These are phyloP conservation scores for Penicillium sumatraense DNA, from an alignment of 2,329 filamentous ascomycete genomes.

Conservation along the genomic window DNA sequence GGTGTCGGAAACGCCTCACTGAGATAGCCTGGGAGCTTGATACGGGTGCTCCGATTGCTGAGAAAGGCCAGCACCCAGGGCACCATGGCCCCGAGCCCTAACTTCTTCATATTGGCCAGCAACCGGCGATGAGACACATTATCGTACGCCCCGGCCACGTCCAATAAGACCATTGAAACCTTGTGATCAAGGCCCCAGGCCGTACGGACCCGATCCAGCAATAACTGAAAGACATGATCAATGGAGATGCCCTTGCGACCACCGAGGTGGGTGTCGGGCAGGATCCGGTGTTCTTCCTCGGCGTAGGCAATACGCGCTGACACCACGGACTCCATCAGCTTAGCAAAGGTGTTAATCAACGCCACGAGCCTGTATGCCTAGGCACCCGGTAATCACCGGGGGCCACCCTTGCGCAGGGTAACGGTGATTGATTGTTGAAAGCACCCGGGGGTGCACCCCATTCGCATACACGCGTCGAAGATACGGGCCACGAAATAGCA, in stretches of 20 bases:
- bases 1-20: neutral
- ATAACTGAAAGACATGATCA: constrained; percentile 17
- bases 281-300: constrained; percentile 8
- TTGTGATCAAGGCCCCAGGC: constrained; percentile 3
- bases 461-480: neutral
- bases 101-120: neutral
- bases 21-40: constrained; percentile 4
- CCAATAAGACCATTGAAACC: constrained; percentile 12
- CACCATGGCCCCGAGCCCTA: neutral
- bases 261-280: constrained; percentile 9
- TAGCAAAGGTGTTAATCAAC: constrained; percentile 15
- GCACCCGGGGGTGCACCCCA: neutral
- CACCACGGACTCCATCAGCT: constrained; percentile 15
- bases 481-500: neutral
- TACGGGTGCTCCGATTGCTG: neutral
- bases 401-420: neutral
- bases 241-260: constrained; percentile 19
- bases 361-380: constrained; percentile 19
- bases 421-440: constrained; percentile 4
- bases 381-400: constrained; percentile 8
- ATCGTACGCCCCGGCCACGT: constrained; percentile 17
- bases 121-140: constrained; percentile 15
- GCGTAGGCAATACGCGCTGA: constrained; percentile 7
- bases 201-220: constrained; percentile 6
- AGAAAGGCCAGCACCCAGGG: neutral